Evolutionary conservation across 2,329 filamentous ascomycete species (phyloP).

Genomic region (Orbilia blumenaviensis): DNA sequence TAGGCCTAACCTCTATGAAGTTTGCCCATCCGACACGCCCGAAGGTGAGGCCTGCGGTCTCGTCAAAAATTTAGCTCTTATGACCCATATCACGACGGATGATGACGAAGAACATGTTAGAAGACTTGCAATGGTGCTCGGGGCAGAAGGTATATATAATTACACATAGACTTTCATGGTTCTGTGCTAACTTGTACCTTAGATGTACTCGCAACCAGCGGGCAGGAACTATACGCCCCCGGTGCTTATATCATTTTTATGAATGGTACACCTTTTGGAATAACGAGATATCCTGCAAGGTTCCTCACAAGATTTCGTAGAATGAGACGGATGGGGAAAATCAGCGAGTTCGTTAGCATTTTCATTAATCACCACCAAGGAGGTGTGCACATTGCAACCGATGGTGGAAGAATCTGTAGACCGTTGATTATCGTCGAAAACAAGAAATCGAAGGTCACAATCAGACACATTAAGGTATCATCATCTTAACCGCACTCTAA

Average conservation of each 20-base stretch:
- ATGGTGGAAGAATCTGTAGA: slow-evolving; percentile 94
- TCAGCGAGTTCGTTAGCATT: slow-evolving; percentile 96
- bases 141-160: slow-evolving; percentile 75
- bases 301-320: slow-evolving; percentile 87
- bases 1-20: slow-evolving; percentile 1
- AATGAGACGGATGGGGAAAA: slow-evolving; percentile 85
- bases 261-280: slow-evolving; percentile 91
- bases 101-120: slow-evolving; percentile 91
- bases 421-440: slow-evolving; percentile 96
- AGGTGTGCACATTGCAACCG: slow-evolving; percentile 93
- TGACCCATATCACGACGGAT: slow-evolving; percentile 99
- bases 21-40: slow-evolving; percentile 95
- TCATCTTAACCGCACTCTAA: neutral
- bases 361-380: slow-evolving; percentile 93
- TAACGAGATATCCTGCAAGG: slow-evolving; percentile 84
- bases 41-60: slow-evolving; percentile 98
- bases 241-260: slow-evolving; percentile 91
- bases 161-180: neutral
- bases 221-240: slow-evolving; percentile 83
- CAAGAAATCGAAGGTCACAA: slow-evolving; percentile 79
- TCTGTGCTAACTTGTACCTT: neutral
- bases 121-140: slow-evolving; percentile 84
- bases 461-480: slow-evolving; percentile 76
- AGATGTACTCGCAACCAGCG: slow-evolving; percentile 72
- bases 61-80: slow-evolving; percentile 96